A percentile compares a stretch with the other conserved stretches of the same genome.
phyloP scores from a whole-genome alignment of 2,329 filamentous ascomycete genomes.

The Penicillium sclerotiorum region DNA sequence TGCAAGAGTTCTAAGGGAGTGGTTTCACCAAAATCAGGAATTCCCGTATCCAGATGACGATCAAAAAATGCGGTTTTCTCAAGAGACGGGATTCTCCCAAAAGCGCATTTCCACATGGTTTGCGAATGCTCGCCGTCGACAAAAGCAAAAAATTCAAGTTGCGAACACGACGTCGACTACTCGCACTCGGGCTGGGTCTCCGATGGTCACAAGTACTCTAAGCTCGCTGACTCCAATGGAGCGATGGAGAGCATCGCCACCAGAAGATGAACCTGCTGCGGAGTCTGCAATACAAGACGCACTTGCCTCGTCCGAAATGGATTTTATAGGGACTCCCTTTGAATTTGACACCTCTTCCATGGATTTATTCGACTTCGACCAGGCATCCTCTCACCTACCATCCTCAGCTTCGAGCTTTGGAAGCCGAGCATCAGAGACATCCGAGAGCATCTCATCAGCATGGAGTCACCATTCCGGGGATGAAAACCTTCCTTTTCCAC shows the following conservation, averaged over 20 bases:
- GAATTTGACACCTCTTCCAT: conserved; percentile 15
- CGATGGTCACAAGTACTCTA: conserved; percentile 43
- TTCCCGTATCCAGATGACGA: conserved; percentile 54
- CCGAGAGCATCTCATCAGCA: conserved; percentile 34
- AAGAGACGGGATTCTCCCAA: conserved; percentile 50
- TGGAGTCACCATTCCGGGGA: conserved; percentile 39
- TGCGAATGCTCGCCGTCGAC: conserved; percentile 54
- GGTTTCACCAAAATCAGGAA: conserved; percentile 51
- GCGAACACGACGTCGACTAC: conserved; percentile 22
- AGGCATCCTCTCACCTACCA: conserved; percentile 29
- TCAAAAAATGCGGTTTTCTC: conserved; percentile 45
- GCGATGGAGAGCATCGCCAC: conserved; percentile 49
- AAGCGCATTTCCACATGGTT: conserved; percentile 56
- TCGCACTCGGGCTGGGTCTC: conserved; percentile 45
- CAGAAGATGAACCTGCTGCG: conserved; percentile 49
- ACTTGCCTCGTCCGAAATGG: conserved; percentile 19
- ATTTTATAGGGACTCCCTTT: conserved; percentile 14
- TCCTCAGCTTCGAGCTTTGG: conserved; percentile 37
- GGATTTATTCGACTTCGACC: conserved; percentile 32
- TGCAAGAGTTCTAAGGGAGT: conserved; percentile 48
- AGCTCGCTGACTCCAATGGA: conserved; percentile 52
- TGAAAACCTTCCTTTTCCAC: conserved; percentile 21
- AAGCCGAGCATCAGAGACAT: conserved; percentile 32
- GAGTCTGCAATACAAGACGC: conserved; percentile 45
- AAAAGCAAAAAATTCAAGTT: conserved; percentile 39